Conservation (phyloP, 305 asterid genomes). For the Solanum hybrid region DNA sequence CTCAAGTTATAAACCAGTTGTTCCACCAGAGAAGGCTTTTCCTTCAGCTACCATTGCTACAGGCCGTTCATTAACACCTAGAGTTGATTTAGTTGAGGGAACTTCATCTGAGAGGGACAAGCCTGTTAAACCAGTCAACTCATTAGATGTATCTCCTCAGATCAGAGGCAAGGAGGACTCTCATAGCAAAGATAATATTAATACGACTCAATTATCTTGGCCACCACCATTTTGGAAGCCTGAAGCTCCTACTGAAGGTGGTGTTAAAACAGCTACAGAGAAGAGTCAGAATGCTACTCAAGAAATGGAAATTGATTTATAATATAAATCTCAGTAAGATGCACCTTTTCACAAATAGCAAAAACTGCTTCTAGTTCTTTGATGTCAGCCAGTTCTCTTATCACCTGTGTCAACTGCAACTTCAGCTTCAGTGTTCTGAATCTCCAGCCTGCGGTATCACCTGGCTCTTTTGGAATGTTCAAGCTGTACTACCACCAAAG, state of each 20-base stretch:
- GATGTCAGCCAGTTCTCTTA: slow-evolving; percentile 22
- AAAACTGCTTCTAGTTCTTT: slow-evolving; percentile 21
- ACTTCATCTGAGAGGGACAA: slow-evolving; percentile 36
- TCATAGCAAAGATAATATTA: slow-evolving; percentile 31
- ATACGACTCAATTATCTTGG: slow-evolving; percentile 26
- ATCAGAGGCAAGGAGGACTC: slow-evolving; percentile 31
- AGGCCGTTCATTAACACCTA: slow-evolving; percentile 47
- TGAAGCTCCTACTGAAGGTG: slow-evolving; percentile 29
- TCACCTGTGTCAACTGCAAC: slow-evolving; percentile 33
- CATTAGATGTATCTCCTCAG: slow-evolving; percentile 24
- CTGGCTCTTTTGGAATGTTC: slow-evolving; percentile 20
- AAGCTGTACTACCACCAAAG: slow-evolving; percentile 24
- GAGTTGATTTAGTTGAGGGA: slow-evolving; percentile 49
- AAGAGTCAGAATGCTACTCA: slow-evolving; percentile 23
- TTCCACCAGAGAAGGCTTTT: slow-evolving; percentile 96
- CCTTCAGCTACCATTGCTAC: slow-evolving; percentile 73
- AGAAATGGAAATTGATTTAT: slow-evolving; percentile 54
- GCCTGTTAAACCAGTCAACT: slow-evolving; percentile 27
- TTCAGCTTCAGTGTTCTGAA: slow-evolving; percentile 47
- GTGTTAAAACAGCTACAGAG: slow-evolving; percentile 19
- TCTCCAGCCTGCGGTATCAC: slow-evolving; percentile 33
- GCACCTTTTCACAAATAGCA: slow-evolving; percentile 21
- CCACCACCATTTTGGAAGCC: slow-evolving; percentile 48
- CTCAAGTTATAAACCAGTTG: slow-evolving; percentile 73
- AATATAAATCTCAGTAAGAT: slow-evolving; percentile 30